Conservation (phyloP, 2,329 filamentous ascomycete genomes). For the Cordyceps militaris region DNA sequence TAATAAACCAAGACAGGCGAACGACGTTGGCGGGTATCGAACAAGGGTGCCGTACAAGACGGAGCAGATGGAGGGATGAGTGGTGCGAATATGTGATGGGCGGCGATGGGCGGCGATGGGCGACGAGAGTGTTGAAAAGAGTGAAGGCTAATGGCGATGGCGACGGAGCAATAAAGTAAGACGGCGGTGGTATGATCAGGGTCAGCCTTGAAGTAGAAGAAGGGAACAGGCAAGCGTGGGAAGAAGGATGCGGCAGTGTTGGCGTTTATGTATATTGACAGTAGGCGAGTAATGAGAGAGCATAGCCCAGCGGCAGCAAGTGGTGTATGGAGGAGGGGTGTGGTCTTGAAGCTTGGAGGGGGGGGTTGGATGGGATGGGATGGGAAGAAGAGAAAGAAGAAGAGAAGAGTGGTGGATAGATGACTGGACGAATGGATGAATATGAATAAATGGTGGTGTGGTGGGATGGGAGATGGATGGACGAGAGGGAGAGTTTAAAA, state of each 20-base stretch:
- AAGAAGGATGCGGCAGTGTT: constrained; percentile 29
- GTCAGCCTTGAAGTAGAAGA: constrained; percentile 10
- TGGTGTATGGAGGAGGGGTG: background rate
- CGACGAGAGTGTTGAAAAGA: constrained; percentile 1
- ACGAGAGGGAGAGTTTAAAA: background rate
- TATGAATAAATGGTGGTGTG: background rate
- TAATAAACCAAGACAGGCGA: background rate
- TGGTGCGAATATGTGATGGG: background rate
- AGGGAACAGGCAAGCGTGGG: constrained; percentile 1
- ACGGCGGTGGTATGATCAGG: background rate
- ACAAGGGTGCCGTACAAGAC: background rate
- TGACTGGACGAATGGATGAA: background rate
- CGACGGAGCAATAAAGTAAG: constrained; percentile 1
- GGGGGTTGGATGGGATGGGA: constrained; percentile 1
- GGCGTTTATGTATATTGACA: constrained; percentile 32
- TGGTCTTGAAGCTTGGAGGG: background rate
- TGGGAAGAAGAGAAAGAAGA: background rate
- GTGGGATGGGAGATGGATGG: background rate
- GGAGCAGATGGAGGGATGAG: background rate
- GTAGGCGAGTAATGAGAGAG: background rate
- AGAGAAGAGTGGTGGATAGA: background rate
- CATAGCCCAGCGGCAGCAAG: background rate
- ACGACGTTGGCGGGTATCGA: background rate
- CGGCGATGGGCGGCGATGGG: background rate
- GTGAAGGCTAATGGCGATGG: background rate